Evolutionary conservation across 2,329 filamentous ascomycete genomes (phyloP), one percentile per base, ranked within the genome.

Genomic region (Fusarium hostae): DNA sequence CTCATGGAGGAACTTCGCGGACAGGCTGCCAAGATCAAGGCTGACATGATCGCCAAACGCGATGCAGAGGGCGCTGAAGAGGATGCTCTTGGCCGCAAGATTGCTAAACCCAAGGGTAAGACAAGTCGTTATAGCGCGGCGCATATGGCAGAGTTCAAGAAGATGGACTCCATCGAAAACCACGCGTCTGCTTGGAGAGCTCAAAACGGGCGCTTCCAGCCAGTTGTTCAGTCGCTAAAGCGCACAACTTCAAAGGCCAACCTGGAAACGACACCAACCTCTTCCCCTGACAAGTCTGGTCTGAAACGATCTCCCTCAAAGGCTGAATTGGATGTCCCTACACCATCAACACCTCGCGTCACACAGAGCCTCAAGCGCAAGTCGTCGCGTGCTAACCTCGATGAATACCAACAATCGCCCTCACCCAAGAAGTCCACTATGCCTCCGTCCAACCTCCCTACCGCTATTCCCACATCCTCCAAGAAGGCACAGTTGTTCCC

Each of bases 111-210:
- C 16, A 97, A 91, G 82, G 91, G 93, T 74, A 95, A 91, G 79
- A 87, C 89, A 55, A 85, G 90, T 52, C 91, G 95, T 48, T 98
- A 91, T 82, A 97, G 94, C 79, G 91, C 94, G 70, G 90, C 89
- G 40, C 95, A 98, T 79, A 92, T 93, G 88, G 90, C 91, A 54
- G 89, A 95, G 77, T 98, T 98, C 84, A 94, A 94, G 82, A 98
- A 97, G 85, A 98, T 98, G 95, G 94, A 97, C 79, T 98, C 95
- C 4, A 98, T 98, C 78, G 93, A 90, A 45, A 91, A 91, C 69
- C 95, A 98, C 79, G 87, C 94, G 12, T 97, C 95, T 15, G 89
- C 91, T 20, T 96, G 91, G 83, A 87, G 93, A 68, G 87, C 87
- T 26, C 85, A 88, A 66, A 81, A 85, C 8, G 85, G 81, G 39